A percentile compares a stretch with the other conserved stretches of the same genome.
These are phyloP conservation scores for Phoenix dactylifera DNA, from an alignment of 176 grass and related monocot species.

Conservation along the genomic window DNA sequence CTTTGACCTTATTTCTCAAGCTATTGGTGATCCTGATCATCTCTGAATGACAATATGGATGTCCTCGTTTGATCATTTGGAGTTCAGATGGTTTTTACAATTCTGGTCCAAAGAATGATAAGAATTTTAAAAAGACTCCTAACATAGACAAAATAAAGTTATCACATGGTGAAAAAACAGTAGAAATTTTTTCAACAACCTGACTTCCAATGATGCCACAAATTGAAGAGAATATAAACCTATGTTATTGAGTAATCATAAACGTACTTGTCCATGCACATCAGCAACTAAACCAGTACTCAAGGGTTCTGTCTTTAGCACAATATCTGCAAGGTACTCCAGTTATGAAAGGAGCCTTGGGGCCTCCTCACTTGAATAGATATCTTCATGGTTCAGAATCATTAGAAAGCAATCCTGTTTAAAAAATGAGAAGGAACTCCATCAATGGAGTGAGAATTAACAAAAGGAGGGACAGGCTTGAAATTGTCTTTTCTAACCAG, in stretches of 20 bases:
- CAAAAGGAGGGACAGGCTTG: conserved; percentile 1
- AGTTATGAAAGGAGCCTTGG: conserved; percentile 44
- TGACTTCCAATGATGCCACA: too few relatives aligned
- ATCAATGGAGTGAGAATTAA: background rate
- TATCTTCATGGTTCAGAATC: conserved; percentile 71
- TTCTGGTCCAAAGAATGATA: too few relatives aligned
- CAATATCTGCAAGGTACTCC: conserved; percentile 48
- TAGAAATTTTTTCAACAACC: too few relatives aligned
- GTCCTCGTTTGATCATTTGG: too few relatives aligned
- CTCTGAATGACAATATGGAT: too few relatives aligned
- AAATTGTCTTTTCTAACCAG: conserved; percentile 32
- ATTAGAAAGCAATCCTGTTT: conserved; percentile 60
- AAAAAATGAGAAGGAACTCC: conserved; percentile 8
- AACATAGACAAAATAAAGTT: too few relatives aligned
- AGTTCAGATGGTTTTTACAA: too few relatives aligned
- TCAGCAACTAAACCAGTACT: conserved; percentile 75
- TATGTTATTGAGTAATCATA: background rate
- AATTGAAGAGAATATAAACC: too few relatives aligned
- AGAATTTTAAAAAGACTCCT: too few relatives aligned
- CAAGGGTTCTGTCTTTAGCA: conserved; percentile 53
- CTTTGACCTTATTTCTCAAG: too few relatives aligned
- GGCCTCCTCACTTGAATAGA: conserved; percentile 57
- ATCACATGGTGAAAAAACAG: too few relatives aligned
- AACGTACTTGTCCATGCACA: conserved; percentile 77
- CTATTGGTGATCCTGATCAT: too few relatives aligned